Conservation (phyloP, 345 rosid species). For the Turritis glabra region DNA sequence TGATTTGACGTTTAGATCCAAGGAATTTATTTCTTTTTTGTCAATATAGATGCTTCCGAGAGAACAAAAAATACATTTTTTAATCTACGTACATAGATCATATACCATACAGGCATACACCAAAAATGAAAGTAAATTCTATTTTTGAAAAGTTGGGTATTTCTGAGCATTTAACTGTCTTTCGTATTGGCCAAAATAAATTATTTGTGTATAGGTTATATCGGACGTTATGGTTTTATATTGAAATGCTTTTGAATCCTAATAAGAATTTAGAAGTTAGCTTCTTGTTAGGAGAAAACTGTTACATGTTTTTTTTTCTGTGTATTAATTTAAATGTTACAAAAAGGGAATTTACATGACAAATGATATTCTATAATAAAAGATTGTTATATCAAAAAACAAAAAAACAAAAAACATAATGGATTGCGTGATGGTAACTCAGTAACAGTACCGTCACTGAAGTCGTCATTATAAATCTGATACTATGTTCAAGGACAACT, state of each 20-base stretch:
- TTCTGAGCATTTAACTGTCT: not conserved
- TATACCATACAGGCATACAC: not conserved
- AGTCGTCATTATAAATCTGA: not conserved
- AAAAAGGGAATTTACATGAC: not conserved
- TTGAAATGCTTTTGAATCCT: not conserved
- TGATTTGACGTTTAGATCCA: conserved; percentile 38
- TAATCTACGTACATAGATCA: not conserved
- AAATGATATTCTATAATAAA: not conserved
- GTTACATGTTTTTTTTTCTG: not conserved
- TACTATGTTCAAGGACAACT: not conserved
- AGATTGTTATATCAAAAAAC: too few relatives aligned
- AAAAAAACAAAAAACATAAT: not conserved
- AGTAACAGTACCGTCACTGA: not conserved
- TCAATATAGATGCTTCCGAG: conserved; percentile 8
- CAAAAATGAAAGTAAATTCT: not conserved
- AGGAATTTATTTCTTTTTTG: not conserved
- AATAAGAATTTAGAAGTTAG: not conserved
- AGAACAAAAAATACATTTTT: not conserved
- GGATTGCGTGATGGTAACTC: not conserved
- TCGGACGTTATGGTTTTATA: not conserved
- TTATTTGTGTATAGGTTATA: not conserved
- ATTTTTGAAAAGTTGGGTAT: too few relatives aligned
- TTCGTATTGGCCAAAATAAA: not conserved
- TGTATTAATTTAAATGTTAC: not conserved
- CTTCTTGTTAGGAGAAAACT: not conserved